Conservation (phyloP, 2,329 filamentous ascomycete species). For the Trichophyton simii region DNA sequence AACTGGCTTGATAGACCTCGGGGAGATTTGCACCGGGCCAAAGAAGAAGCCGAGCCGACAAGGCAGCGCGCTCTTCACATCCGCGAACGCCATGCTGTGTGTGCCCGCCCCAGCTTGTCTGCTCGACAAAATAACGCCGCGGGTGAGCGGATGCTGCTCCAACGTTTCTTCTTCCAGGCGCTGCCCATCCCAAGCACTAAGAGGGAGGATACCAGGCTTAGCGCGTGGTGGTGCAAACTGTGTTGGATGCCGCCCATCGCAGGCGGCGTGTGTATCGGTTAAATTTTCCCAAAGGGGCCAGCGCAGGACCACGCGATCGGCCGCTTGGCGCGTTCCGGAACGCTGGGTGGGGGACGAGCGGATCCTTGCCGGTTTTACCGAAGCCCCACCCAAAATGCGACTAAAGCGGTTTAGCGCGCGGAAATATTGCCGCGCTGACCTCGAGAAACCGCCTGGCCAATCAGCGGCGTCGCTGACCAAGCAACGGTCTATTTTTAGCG, state of each 20-base stretch:
- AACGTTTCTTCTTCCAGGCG: neutral
- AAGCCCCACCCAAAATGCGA: neutral
- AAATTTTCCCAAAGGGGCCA: neutral
- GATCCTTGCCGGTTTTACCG: conserved; percentile 4
- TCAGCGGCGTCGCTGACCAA: neutral
- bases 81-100: conserved; percentile 52
- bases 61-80: conserved; percentile 56
- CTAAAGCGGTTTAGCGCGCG: neutral
- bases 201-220: too few relatives aligned
- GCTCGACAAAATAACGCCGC: neutral
- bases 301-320: neutral
- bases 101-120: neutral
- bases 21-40: neutral
- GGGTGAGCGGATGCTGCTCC: neutral
- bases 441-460: neutral
- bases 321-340: conserved; percentile 3
- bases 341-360: neutral
- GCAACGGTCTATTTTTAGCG: neutral
- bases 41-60: neutral
- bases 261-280: neutral
- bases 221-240: neutral
- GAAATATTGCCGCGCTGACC: neutral
- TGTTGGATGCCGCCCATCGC: neutral
- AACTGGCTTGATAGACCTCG: neutral
- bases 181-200: neutral